Conservation (phyloP, 2,329 filamentous ascomycete genomes). For the Cladosporium sp. region DNA sequence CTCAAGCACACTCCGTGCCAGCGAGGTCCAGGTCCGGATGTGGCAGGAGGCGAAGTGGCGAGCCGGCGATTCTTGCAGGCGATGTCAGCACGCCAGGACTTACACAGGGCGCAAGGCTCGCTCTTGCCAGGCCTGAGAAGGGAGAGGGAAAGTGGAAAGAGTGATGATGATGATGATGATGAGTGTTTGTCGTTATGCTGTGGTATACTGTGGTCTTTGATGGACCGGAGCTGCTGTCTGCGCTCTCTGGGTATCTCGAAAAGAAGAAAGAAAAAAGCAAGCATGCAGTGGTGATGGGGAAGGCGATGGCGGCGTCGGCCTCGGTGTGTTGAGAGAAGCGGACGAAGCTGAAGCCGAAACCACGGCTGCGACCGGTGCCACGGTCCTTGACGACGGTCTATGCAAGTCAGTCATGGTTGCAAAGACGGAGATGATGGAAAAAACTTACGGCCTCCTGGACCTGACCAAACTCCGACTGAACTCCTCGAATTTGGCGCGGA, state of each 20-base stretch:
- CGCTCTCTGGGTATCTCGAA: background rate
- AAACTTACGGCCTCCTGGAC: constrained; percentile 91
- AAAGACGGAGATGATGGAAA: background rate
- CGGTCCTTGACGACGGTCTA: constrained; percentile 91
- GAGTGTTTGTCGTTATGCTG: background rate
- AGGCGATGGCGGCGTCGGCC: constrained; percentile 72
- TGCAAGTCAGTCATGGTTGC: constrained; percentile 18
- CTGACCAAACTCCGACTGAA: constrained; percentile 82
- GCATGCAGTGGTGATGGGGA: constrained; percentile 25
- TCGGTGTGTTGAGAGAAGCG: constrained; percentile 76
- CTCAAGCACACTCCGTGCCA: background rate
- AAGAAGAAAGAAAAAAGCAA: background rate
- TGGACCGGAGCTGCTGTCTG: too few species aligned
- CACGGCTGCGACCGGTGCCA: constrained; percentile 92
- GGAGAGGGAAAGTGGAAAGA: background rate
- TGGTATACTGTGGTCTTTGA: too few species aligned
- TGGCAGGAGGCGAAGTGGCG: background rate
- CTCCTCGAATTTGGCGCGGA: constrained; percentile 89
- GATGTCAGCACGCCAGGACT: background rate
- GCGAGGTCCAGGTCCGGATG: background rate
- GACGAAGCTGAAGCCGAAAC: constrained; percentile 97
- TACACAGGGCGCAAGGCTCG: background rate
- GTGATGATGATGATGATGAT: background rate
- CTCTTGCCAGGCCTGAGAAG: background rate
- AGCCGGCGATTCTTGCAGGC: background rate